Base-by-base conservation (phyloP, 495 filamentous ascomycete genomes). In the Chaetomidium leptoderma region DNA sequence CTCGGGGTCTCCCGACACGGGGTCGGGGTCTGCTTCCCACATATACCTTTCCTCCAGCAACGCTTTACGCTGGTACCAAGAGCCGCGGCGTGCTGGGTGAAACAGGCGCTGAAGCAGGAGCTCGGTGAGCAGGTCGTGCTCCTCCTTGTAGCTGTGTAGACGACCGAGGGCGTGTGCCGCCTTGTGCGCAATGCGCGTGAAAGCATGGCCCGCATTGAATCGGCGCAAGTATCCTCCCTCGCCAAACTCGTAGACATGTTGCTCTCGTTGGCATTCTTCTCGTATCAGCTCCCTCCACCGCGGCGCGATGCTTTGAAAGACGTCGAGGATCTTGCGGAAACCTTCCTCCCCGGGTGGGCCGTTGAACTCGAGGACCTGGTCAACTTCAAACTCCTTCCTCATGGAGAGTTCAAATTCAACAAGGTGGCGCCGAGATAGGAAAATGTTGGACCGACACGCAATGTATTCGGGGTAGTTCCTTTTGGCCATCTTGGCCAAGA, bases 11-110 rank as follows among this genome's bases (percentile, higher is more conserved):
- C 56, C 39, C 19, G 67, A 68, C 4, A 65, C 54, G 1, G 69
- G 72, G 0, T 69, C 65, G 0, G 83, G 74, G 1, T 77, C 80
- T 3, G 88, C 65, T 1, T 78, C 76, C 68, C 81, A 78, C 89
- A 97, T 92, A 66, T 98, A 97, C 61, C 92, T 90, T 71, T 98
- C 93, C 73, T 98, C 93, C 17, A 98, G 69, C 6, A 98, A 73
- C 1, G 93, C 93, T 73, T 92, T 96, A 16, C 93, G 89, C 70
- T 97, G 91, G 66, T 97, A 97, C 93, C 93, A 98, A 1, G 85
- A 85, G 1, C 93, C 93, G 23, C 92, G 84, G 26, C 92, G 81
- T 14, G 90, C 81, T 37, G 86, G 77, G 67, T 97, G 92, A 68
- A 97, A 96, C 11, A 95, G 79, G 5, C 80, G 83, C 64, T 97